These are phyloP conservation scores for Botrytis fragariae DNA, from an alignment of 2,329 filamentous ascomycete species.

Conservation along the genomic window DNA sequence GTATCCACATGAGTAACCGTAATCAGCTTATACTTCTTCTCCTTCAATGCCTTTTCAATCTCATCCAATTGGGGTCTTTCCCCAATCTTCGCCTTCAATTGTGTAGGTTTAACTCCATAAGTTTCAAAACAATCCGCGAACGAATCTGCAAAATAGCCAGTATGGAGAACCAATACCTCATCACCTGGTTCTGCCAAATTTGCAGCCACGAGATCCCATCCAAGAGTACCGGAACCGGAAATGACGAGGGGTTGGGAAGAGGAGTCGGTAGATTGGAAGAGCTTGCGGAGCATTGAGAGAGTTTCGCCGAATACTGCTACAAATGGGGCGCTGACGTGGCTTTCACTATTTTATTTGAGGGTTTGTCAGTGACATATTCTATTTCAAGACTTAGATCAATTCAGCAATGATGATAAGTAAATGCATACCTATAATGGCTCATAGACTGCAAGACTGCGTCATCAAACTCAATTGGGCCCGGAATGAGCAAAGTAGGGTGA, in stretches of 20 bases:
- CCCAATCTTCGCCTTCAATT: conserved; percentile 86
- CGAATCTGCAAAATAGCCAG: conserved; percentile 94
- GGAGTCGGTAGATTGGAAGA: conserved; percentile 86
- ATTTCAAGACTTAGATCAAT: not conserved
- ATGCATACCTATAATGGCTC: conserved; percentile 80
- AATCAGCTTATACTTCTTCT: conserved; percentile 90
- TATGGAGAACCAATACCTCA: conserved; percentile 87
- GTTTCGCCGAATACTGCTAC: conserved; percentile 90
- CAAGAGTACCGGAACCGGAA: conserved; percentile 90
- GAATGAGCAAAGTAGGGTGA: conserved; percentile 81
- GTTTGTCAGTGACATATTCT: conserved; percentile 23
- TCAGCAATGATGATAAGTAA: conserved; percentile 20
- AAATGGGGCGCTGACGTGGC: conserved; percentile 86
- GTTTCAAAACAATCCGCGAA: conserved; percentile 90
- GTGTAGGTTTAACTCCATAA: conserved; percentile 86
- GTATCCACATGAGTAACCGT: conserved; percentile 98
- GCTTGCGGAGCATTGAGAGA: conserved; percentile 80
- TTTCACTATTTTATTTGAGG: conserved; percentile 66
- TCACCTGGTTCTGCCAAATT: conserved; percentile 90
- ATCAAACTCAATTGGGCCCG: conserved; percentile 96
- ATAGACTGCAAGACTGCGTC: conserved; percentile 94
- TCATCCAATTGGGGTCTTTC: conserved; percentile 81
- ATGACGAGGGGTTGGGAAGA: conserved; percentile 87
- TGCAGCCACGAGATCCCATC: conserved; percentile 94
- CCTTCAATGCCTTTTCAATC: conserved; percentile 82